Conservation (phyloP, 495 filamentous ascomycete species). For the Penicillium bovifimosum region DNA sequence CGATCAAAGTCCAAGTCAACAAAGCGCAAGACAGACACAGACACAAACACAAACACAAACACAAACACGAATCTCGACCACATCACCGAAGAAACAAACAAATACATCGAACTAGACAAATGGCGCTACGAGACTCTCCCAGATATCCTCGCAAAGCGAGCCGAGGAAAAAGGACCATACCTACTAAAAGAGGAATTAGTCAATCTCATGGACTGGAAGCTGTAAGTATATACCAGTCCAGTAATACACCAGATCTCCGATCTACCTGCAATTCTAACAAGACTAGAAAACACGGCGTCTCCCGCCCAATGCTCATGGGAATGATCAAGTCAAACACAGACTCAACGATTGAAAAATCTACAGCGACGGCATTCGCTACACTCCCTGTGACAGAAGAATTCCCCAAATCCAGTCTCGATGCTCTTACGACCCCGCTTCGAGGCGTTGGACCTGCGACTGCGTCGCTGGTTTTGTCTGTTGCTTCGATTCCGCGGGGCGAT, state of each 20-base stretch:
- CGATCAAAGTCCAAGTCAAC: slow-evolving; percentile 15
- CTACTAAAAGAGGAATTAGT: slow-evolving; percentile 31
- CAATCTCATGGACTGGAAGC: slow-evolving; percentile 67
- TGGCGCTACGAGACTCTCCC: slow-evolving; percentile 36
- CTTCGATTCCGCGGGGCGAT: slow-evolving; percentile 30
- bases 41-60: neutral
- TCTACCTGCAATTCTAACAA: too few species aligned
- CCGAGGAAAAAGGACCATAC: neutral
- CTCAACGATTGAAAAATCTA: slow-evolving; percentile 34
- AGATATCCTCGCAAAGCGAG: slow-evolving; percentile 7
- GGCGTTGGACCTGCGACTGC: slow-evolving; percentile 73
- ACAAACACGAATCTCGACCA: slow-evolving; percentile 10
- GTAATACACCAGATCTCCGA: neutral
- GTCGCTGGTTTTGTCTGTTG: slow-evolving; percentile 60
- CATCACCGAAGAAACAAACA: slow-evolving; percentile 17
- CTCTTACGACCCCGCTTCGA: slow-evolving; percentile 46
- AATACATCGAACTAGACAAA: slow-evolving; percentile 25
- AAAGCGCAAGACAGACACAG: slow-evolving; percentile 10
- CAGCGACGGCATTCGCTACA: slow-evolving; percentile 41
- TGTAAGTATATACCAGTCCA: slow-evolving; percentile 54
- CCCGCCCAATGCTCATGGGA: slow-evolving; percentile 61
- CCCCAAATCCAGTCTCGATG: slow-evolving; percentile 39
- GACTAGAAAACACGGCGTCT: slow-evolving; percentile 62
- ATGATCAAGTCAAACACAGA: slow-evolving; percentile 57
- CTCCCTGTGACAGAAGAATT: slow-evolving; percentile 28